Base-by-base conservation (phyloP, 2,329 filamentous ascomycete genomes). In the Lomentospora prolificans region DNA sequence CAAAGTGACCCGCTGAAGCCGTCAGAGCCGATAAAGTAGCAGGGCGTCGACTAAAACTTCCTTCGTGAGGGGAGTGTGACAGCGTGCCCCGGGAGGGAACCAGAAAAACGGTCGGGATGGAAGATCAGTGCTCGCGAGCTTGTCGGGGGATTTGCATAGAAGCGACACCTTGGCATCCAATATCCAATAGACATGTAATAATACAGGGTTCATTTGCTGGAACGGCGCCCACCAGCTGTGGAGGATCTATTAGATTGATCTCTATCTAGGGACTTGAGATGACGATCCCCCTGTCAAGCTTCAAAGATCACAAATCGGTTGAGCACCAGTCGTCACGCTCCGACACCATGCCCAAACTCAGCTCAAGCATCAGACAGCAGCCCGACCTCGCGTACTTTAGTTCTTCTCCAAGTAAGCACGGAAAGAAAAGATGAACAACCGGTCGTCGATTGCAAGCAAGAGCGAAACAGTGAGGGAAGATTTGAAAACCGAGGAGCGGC, bases 1-100 rank as follows among this genome's bases (percentile, higher is more conserved):
- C 41, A 19, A 46, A 14, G 30, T 22, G n/a, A 46, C n/a, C 41
- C n/a, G n/a, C n/a, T n/a, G 17, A 46, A 46, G 41, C 41, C 41
- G 41, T 46, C 41, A 46, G 41, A 46, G 41, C 41, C 41, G 41
- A 46, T 46, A n/a, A 46, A 46, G 19, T 14, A 46, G 41, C n/a
- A 46, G 10, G n/a, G 19, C 19, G 30, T 46, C 41, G 41, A 46
- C 19, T 46, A 46, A 46, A 46, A 46, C 41, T 46, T 14, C 41
- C 41, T 9, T 19, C 17, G n/a, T 9, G 22, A 46, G 41, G 9
- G n/a, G 19, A 22, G 9, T 10, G 41, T 46, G 41, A 12, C 30
- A 33, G 30, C 30, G 7, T 12, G 30, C 30, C 7, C n/a, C n/a
- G n/a, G n/a, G n/a, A n/a, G n/a, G 7, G 30, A 7, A 7, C 30